Conservation (phyloP, 1,139 yeast species). For the Geotrichum fermentans region DNA sequence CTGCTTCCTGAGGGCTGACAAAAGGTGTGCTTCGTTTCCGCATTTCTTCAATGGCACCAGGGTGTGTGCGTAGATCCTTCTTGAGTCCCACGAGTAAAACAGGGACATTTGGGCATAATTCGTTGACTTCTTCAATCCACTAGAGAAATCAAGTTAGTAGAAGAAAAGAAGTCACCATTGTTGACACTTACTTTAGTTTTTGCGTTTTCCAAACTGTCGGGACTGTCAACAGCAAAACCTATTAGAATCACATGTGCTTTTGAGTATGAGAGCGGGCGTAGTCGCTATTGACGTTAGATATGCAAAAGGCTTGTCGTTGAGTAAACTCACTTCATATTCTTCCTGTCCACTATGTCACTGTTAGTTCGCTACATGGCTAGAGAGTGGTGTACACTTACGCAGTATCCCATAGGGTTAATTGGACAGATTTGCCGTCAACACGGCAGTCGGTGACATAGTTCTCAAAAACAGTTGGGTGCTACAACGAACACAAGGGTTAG, state of each 20-base stretch:
- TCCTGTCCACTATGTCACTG: slow-evolving; percentile 62
- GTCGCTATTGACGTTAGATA: slow-evolving; percentile 35
- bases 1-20: slow-evolving; percentile 72
- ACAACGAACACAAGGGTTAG: slow-evolving; percentile 28
- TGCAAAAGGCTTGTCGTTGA: slow-evolving; percentile 1
- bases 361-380: slow-evolving; percentile 11
- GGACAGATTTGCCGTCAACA: slow-evolving; percentile 87
- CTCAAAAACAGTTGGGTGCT: slow-evolving; percentile 93
- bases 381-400: slow-evolving; percentile 42
- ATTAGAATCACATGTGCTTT: slow-evolving; percentile 65
- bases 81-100: slow-evolving; percentile 85
- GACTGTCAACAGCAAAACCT: slow-evolving; percentile 63
- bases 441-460: slow-evolving; percentile 91
- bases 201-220: slow-evolving; percentile 63
- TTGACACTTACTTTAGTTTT: slow-evolving; percentile 34
- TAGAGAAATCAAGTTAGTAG: no score
- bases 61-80: slow-evolving; percentile 79
- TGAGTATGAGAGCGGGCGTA: slow-evolving; percentile 62
- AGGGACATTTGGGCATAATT: slow-evolving; percentile 76
- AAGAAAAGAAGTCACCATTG: no score
- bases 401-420: slow-evolving; percentile 90
- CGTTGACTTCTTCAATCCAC: slow-evolving; percentile 76
- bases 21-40: slow-evolving; percentile 73
- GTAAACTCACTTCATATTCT: slow-evolving; percentile 43
- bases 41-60: slow-evolving; percentile 67